phyloP scores from a whole-genome alignment of 139 green algal genomes.

The Tetradesmus obliquus region DNA sequence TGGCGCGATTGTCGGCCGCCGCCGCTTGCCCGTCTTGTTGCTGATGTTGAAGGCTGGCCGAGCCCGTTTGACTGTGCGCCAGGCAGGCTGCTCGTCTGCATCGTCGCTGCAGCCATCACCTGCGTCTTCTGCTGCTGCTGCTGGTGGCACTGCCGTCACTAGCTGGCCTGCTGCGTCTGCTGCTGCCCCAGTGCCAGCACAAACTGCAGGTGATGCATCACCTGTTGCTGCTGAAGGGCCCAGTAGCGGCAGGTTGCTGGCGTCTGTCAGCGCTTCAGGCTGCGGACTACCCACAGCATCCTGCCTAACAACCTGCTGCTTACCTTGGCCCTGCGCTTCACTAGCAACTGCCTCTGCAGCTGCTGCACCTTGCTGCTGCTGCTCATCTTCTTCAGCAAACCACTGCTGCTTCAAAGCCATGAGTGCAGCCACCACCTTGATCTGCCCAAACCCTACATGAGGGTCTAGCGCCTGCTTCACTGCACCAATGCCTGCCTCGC shows the following conservation, averaged over 20 bases:
- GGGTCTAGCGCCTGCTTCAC: slow-evolving; percentile 19
- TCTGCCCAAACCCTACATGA: neutral
- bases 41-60: neutral
- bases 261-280: neutral
- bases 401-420: slow-evolving; percentile 34
- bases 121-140: neutral
- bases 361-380: neutral
- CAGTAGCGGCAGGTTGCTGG: neutral
- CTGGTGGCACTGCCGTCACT: neutral
- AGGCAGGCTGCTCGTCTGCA: neutral
- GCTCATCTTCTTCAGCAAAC: slow-evolving; percentile 9
- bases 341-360: neutral
- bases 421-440: slow-evolving; percentile 55
- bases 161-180: neutral
- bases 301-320: neutral
- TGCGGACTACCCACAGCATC: neutral
- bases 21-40: slow-evolving; percentile 32
- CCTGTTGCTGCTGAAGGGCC: neutral
- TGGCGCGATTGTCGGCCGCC: slow-evolving; percentile 18
- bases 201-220: neutral
- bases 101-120: neutral
- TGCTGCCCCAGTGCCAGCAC: neutral
- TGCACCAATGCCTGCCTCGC: neutral
- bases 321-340: neutral
- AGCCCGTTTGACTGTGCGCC: neutral